Percentiles rank a stretch among this genome's conserved stretches.
Evolutionary conservation across 306 rosid genomes (phyloP).

Genomic region (Spatholobus suberectus): DNA sequence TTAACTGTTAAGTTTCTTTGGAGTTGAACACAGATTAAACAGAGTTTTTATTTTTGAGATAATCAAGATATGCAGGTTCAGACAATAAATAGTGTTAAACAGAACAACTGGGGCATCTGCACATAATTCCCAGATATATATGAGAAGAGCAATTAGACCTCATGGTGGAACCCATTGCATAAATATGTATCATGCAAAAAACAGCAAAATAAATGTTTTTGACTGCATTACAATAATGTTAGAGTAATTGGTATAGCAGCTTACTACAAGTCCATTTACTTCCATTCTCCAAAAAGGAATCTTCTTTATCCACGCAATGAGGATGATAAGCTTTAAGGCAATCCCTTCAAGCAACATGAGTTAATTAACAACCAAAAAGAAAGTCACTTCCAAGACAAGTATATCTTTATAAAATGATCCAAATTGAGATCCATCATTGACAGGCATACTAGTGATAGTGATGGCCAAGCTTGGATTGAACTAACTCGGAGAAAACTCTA

Average conservation of each 20-base stretch:
- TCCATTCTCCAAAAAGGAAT: conserved; percentile 49
- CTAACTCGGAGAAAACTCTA: conserved; percentile 2
- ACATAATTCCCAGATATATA: background rate
- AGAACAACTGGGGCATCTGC: conserved; percentile 3
- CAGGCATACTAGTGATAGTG: no score
- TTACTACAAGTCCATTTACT: conserved; percentile 64
- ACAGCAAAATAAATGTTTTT: conserved; percentile 25
- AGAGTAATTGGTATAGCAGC: conserved; percentile 44
- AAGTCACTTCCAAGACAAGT: conserved; percentile 17
- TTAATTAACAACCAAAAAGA: conserved; percentile 16
- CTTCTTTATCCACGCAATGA: conserved; percentile 58
- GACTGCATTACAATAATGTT: conserved; percentile 22
- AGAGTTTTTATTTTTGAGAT: background rate
- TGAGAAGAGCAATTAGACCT: conserved; percentile 3
- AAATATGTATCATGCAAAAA: no score
- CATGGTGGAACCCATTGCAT: conserved; percentile 20
- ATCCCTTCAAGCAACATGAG: conserved; percentile 57
- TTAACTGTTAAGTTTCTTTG: conserved; percentile 8
- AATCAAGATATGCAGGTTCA: conserved; percentile 1
- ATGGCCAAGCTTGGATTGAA: no score
- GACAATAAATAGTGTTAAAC: conserved; percentile 4
- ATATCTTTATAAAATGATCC: background rate
- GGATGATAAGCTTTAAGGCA: conserved; percentile 79
- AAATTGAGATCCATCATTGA: conserved; percentile 24
- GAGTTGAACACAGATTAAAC: conserved; percentile 7